phyloP scores from a whole-genome alignment of 1,284 basidiomycete species.

The Volvariella surrecta region DNA sequence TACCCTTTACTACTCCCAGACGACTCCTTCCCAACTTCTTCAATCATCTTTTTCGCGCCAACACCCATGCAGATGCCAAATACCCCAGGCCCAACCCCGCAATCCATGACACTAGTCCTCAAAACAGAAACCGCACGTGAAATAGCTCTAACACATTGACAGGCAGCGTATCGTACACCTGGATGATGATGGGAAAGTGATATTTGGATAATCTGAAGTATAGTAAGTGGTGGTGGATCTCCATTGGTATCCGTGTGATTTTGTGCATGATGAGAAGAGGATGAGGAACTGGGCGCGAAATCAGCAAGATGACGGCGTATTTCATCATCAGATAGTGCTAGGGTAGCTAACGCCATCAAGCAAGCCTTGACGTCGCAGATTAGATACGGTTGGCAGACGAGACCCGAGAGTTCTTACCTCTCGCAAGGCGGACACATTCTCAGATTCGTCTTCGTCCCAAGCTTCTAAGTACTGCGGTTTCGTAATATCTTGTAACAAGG shows the following conservation, averaged over 20 bases:
- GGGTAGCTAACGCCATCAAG: conserved; percentile 60
- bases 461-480: conserved; percentile 22
- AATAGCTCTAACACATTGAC: conserved; percentile 78
- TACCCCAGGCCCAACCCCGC: conserved; percentile 65
- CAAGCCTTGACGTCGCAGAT: too few relatives aligned
- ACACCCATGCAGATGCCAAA: conserved; percentile 48
- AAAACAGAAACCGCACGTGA: conserved; percentile 71
- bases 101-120: conserved; percentile 77
- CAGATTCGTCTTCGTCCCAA: conserved; percentile 53
- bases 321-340: conserved; percentile 63
- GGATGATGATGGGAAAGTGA: conserved; percentile 55
- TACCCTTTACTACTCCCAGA: too few relatives aligned
- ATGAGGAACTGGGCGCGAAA: conserved; percentile 44
- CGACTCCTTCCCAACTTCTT: background rate
- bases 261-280: conserved; percentile 24
- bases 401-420: conserved; percentile 41
- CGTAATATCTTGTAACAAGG: conserved; percentile 43
- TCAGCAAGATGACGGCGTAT: conserved; percentile 63
- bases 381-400: background rate
- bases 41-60: background rate
- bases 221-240: conserved; percentile 12
- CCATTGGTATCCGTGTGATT: background rate
- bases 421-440: conserved; percentile 45
- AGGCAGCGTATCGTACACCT: conserved; percentile 77
- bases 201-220: conserved; percentile 45